Percentiles rank a stretch among this genome's conserved stretches.
These are phyloP conservation scores for Mortierella sp. DNA, from an alignment of 371 early-diverging fungal species.

Conservation along the genomic window DNA sequence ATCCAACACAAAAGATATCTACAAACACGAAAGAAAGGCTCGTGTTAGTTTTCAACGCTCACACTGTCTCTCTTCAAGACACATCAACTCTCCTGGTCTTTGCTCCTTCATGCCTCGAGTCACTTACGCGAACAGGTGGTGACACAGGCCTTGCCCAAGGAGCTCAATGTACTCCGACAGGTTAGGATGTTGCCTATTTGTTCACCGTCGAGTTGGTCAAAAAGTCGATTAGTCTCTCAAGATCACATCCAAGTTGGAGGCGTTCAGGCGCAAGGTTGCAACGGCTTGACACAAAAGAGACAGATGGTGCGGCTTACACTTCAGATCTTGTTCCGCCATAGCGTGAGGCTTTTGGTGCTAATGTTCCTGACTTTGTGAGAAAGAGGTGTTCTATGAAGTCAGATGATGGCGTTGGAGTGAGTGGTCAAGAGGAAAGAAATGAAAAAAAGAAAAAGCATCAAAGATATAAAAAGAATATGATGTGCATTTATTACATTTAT, in stretches of 20 bases:
- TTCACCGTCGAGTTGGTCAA: neutral
- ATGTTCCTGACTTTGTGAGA: neutral
- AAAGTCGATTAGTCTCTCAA: neutral
- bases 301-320: neutral
- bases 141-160: slow-evolving; percentile 66
- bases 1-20: slow-evolving; percentile 86
- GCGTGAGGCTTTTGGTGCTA: neutral
- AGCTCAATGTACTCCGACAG: slow-evolving; percentile 24
- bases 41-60: too few species aligned
- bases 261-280: neutral
- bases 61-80: neutral
- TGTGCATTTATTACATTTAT: neutral
- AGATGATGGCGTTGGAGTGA: neutral
- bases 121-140: slow-evolving; percentile 84
- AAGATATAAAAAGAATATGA: neutral
- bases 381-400: neutral
- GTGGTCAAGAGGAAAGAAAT: neutral
- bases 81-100: neutral
- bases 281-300: neutral
- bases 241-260: neutral
- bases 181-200: slow-evolving; percentile 34
- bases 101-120: neutral
- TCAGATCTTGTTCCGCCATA: slow-evolving; percentile 8
- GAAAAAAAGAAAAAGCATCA: neutral
- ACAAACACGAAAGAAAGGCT: neutral